Evolutionary conservation across 345 rosid species (phyloP).

Genomic region (Dovyalis caffra): DNA sequence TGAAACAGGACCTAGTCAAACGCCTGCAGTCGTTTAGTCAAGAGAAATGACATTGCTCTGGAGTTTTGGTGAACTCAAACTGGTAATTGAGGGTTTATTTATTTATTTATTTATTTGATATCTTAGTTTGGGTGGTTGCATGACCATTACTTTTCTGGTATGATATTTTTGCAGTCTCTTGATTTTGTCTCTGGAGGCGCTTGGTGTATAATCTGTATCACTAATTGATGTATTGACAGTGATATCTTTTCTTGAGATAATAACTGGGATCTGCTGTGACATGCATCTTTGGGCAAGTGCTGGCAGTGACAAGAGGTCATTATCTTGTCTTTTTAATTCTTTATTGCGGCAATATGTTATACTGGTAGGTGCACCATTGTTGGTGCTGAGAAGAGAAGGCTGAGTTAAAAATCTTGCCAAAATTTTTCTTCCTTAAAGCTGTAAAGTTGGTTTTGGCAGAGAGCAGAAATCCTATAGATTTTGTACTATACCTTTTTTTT

Average conservation of each 20-base stretch:
- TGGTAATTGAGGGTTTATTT: conserved; percentile 15
- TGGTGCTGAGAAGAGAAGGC: conserved; percentile 21
- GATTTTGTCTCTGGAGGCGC: conserved; percentile 12
- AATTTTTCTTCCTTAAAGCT: conserved; percentile 19
- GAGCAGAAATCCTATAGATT: conserved; percentile 18
- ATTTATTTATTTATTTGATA: not conserved
- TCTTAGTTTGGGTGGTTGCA: not conserved
- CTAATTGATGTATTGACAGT: conserved; percentile 11
- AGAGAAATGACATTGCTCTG: conserved; percentile 28
- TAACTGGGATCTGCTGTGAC: conserved; percentile 5
- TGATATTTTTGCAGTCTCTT: conserved; percentile 30
- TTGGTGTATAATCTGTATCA: conserved; percentile 23
- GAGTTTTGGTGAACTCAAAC: conserved; percentile 19
- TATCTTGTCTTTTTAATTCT: not conserved
- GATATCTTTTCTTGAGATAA: conserved; percentile 18
- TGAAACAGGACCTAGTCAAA: conserved; percentile 67
- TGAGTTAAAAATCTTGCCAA: conserved; percentile 16
- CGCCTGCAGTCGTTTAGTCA: conserved; percentile 48
- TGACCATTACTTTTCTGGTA: not conserved
- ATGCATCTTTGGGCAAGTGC: conserved; percentile 14
- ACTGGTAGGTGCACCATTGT: conserved; percentile 1
- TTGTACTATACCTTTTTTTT: conserved; percentile 26
- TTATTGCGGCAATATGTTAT: not conserved
- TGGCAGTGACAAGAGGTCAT: conserved; percentile 15
- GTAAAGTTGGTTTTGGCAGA: conserved; percentile 23